Percentiles rank a stretch among this genome's conserved stretches.
Conservation (phyloP, 306 rosid genomes). For the Prunus mongolica region DNA sequence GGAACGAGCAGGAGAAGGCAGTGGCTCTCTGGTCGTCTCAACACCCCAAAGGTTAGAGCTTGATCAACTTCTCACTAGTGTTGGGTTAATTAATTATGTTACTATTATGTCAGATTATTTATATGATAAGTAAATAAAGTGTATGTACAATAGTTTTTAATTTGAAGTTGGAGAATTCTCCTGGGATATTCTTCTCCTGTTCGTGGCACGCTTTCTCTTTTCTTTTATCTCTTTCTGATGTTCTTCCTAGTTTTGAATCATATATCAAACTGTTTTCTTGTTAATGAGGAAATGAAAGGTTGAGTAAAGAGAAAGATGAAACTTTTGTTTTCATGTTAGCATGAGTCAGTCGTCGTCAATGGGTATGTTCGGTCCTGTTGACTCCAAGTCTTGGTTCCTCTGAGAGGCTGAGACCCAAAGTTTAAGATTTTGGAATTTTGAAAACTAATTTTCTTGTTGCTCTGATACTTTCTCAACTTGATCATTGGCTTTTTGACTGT, state of each 20-base stretch:
- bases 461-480: neutral
- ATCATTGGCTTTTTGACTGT: too few species aligned
- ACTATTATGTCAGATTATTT: neutral
- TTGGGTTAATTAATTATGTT: neutral
- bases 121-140: too few species aligned
- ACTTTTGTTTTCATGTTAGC: neutral
- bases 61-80: neutral
- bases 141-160: neutral
- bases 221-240: neutral
- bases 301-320: neutral
- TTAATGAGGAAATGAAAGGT: conserved; percentile 10
- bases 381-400: too few species aligned
- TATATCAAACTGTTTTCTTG: neutral
- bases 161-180: neutral
- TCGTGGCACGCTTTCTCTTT: neutral
- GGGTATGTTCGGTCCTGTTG: too few species aligned
- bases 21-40: neutral
- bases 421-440: neutral
- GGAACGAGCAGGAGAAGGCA: neutral
- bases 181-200: too few species aligned
- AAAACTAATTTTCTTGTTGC: neutral
- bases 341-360: too few species aligned
- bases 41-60: neutral
- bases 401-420: too few species aligned
- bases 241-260: too few species aligned